Percentiles rank a stretch among this genome's conserved stretches.
Evolutionary conservation across 805 yeast genomes (phyloP).

Genomic region (Sungouiozyma intestinalis): DNA sequence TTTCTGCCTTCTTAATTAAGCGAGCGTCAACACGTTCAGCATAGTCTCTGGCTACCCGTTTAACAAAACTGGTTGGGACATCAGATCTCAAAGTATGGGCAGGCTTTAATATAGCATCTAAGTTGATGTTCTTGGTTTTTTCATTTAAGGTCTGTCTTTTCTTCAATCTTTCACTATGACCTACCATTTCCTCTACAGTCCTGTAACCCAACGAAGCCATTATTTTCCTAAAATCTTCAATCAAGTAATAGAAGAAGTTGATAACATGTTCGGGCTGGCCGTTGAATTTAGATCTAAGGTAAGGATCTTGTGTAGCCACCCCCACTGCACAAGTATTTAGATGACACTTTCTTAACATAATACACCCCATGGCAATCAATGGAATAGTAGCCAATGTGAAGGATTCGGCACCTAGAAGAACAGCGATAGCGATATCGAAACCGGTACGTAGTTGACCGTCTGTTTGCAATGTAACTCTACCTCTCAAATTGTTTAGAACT

Average conservation of each 20-base stretch:
- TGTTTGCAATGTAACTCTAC: slow-evolving; percentile 92
- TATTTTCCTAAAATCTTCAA: slow-evolving; percentile 81
- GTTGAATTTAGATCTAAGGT: slow-evolving; percentile 76
- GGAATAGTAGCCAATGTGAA: slow-evolving; percentile 98
- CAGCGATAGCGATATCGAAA: slow-evolving; percentile 91
- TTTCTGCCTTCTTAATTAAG: slow-evolving; percentile 89
- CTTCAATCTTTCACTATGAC: slow-evolving; percentile 82
- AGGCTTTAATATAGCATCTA: slow-evolving; percentile 90
- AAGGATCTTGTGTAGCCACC: slow-evolving; percentile 97
- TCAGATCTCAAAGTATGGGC: slow-evolving; percentile 96
- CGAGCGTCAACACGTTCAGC: slow-evolving; percentile 93
- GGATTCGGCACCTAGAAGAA: slow-evolving; percentile 94
- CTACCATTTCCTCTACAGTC: slow-evolving; percentile 95
- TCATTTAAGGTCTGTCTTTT: slow-evolving; percentile 83
- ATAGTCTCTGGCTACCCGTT: slow-evolving; percentile 81
- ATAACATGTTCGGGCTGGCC: slow-evolving; percentile 99
- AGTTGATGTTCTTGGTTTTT: slow-evolving; percentile 83
- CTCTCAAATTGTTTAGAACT: slow-evolving; percentile 90
- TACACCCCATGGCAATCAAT: slow-evolving; percentile 93
- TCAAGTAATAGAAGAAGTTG: slow-evolving; percentile 90
- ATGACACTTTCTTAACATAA: slow-evolving; percentile 93
- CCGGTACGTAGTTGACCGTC: slow-evolving; percentile 98
- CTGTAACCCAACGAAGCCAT: slow-evolving; percentile 96
- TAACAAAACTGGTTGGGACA: slow-evolving; percentile 79
- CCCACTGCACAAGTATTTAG: slow-evolving; percentile 95